Evolutionary conservation across 177 flowering plant genomes (phyloP).

Genomic region (Vitis hybrid): DNA sequence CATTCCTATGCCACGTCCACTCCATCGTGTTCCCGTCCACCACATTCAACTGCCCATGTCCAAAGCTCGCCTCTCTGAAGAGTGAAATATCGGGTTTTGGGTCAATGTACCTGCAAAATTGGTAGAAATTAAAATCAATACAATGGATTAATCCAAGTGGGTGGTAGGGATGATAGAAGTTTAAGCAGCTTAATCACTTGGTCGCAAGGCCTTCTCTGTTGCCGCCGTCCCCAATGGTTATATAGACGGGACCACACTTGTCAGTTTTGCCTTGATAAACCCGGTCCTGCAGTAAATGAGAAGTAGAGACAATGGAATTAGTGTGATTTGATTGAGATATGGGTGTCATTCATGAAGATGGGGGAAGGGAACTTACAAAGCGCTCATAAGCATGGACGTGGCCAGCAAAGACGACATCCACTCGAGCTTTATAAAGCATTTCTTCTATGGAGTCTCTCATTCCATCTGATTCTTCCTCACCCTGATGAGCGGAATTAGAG

Average conservation of each 20-base stretch:
- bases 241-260: constrained; percentile 61
- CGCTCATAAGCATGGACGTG: constrained; percentile 88
- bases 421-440: constrained; percentile 49
- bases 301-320: not conserved
- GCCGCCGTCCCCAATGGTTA: constrained; percentile 86
- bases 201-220: constrained; percentile 75
- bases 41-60: constrained; percentile 69
- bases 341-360: not conserved
- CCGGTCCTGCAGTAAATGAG: constrained; percentile 38
- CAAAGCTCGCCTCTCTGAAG: constrained; percentile 89
- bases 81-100: constrained; percentile 60
- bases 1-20: constrained; percentile 87
- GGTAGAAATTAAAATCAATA: not conserved
- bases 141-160: not conserved
- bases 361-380: constrained; percentile 35
- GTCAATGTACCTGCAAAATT: constrained; percentile 40
- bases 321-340: not conserved
- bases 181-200: constrained; percentile 30
- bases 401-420: constrained; percentile 68
- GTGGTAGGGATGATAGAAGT: not conserved
- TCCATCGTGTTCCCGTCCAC: constrained; percentile 60
- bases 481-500: constrained; percentile 72
- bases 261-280: constrained; percentile 40
- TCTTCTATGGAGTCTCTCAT: constrained; percentile 67
- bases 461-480: constrained; percentile 47